Evolutionary conservation across 805 yeast species (phyloP).

Genomic region (Suhomyces pyralidae): DNA sequence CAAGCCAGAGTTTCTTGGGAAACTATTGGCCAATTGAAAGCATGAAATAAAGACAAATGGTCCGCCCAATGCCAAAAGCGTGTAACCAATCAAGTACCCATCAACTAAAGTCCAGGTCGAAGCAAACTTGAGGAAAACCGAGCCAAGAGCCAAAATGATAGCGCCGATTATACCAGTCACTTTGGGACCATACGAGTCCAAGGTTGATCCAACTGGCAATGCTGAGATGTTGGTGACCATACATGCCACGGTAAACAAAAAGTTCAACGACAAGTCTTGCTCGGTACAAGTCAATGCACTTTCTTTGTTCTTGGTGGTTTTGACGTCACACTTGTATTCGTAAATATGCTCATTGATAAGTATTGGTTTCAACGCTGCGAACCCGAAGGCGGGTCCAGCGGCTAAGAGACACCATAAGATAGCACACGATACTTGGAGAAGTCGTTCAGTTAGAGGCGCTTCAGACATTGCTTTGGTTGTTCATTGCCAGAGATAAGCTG

Average conservation of each 20-base stretch:
- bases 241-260: constrained; percentile 82
- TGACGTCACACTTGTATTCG: constrained; percentile 35
- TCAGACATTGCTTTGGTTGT: not conserved
- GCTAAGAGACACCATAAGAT: constrained; percentile 54
- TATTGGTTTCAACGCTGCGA: constrained; percentile 57
- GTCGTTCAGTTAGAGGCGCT: constrained; percentile 7
- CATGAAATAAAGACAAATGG: constrained; percentile 90
- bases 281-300: constrained; percentile 47
- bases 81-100: constrained; percentile 71
- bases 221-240: constrained; percentile 83
- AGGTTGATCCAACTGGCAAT: constrained; percentile 72
- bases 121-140: constrained; percentile 46
- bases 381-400: constrained; percentile 59
- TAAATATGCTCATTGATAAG: constrained; percentile 49
- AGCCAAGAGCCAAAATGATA: constrained; percentile 52
- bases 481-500: not conserved
- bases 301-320: constrained; percentile 7
- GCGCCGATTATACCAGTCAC: constrained; percentile 76
- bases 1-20: constrained; percentile 29
- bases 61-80: constrained; percentile 81
- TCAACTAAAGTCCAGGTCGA: constrained; percentile 40
- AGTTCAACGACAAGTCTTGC: constrained; percentile 82
- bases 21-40: constrained; percentile 77
- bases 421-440: constrained; percentile 46
- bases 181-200: constrained; percentile 80